Conservation (phyloP, 2,329 filamentous ascomycete species). For the Rasamsonia emersonii region DNA sequence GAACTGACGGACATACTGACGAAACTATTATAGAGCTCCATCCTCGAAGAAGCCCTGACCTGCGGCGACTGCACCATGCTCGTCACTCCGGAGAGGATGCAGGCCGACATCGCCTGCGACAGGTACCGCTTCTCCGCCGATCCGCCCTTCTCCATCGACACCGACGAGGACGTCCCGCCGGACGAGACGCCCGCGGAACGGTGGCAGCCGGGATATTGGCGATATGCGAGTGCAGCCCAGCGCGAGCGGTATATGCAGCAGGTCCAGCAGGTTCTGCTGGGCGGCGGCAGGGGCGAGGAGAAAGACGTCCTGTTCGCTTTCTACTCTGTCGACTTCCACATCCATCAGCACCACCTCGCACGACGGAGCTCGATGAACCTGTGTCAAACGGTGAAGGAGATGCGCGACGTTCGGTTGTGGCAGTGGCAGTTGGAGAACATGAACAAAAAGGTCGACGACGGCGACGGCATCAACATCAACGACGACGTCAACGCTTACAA, state of each 20-base stretch:
- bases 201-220: constrained; percentile 7
- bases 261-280: constrained; percentile 8
- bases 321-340: constrained; percentile 25
- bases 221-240: constrained; percentile 6
- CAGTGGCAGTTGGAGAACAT: constrained; percentile 12
- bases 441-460: not conserved
- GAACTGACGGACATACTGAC: not conserved
- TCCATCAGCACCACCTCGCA: constrained; percentile 21
- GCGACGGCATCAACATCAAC: too few species aligned
- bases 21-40: constrained; percentile 14
- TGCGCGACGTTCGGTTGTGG: constrained; percentile 19
- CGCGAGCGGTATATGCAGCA: constrained; percentile 4
- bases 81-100: constrained; percentile 6
- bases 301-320: constrained; percentile 15
- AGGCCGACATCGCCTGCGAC: constrained; percentile 8
- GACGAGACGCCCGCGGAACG: constrained; percentile 4
- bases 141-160: constrained; percentile 5
- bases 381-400: constrained; percentile 21
- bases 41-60: constrained; percentile 12
- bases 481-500: too few species aligned
- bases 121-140: constrained; percentile 6
- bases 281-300: constrained; percentile 6
- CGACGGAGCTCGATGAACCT: constrained; percentile 16
- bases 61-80: constrained; percentile 8
- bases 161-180: constrained; percentile 5